A percentile compares a stretch with the other conserved stretches of the same genome.
Conservation (phyloP, 1,284 basidiomycete genomes). For the Hortiboletus rubellus region DNA sequence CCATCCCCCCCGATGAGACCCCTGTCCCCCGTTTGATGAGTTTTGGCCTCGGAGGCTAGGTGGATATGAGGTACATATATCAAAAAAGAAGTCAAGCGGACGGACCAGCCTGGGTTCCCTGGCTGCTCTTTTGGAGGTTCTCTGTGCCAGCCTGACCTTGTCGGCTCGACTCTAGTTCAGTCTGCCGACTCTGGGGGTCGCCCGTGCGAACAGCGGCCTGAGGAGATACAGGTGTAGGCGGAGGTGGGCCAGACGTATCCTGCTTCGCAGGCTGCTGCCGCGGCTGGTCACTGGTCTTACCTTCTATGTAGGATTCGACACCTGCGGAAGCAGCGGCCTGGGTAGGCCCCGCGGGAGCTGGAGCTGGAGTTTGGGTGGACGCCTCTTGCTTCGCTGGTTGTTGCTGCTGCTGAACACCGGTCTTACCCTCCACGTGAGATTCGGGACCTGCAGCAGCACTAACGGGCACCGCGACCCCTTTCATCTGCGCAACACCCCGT, state of each 20-base stretch:
- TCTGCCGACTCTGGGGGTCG: neutral
- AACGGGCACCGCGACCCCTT: neutral
- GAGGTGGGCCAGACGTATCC: neutral
- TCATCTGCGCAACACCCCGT: constrained; percentile 25
- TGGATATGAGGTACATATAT: neutral
- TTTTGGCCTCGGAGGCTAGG: neutral
- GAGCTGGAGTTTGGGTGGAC: neutral
- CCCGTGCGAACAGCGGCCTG: neutral
- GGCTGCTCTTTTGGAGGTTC: neutral
- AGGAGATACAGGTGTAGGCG: neutral
- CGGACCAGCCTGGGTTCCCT: constrained; percentile 4
- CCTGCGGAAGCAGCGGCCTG: neutral
- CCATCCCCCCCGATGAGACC: constrained; percentile 2
- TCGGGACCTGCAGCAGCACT: neutral
- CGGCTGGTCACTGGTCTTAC: neutral
- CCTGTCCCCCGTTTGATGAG: neutral
- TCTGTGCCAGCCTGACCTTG: neutral
- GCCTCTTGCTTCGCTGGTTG: neutral
- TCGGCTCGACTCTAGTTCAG: neutral
- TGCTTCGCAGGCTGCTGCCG: neutral
- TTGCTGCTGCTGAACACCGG: neutral
- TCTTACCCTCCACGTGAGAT: neutral
- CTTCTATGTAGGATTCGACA: neutral
- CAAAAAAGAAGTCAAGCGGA: neutral
- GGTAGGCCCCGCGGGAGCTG: neutral